Evolutionary conservation across 2,329 filamentous ascomycete species (phyloP).

Genomic region (Claviceps humidiphila): DNA sequence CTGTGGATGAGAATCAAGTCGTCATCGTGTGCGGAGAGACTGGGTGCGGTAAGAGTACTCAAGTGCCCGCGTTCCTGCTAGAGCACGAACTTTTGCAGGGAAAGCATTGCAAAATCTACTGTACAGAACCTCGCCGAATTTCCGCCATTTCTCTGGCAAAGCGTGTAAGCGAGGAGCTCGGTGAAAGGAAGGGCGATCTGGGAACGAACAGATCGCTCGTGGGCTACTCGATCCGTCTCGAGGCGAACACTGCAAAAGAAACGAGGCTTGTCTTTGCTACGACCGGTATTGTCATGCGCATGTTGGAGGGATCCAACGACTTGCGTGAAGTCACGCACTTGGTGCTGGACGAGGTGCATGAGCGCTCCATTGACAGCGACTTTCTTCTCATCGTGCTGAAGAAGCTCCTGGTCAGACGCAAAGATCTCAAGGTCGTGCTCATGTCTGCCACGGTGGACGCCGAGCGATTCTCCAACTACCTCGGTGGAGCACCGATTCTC

Average conservation of each 20-base stretch:
- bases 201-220: constrained; percentile 75
- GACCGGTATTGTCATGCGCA: constrained; percentile 87
- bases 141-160: constrained; percentile 89
- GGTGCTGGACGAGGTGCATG: constrained; percentile 94
- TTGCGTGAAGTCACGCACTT: constrained; percentile 84
- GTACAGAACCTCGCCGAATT: constrained; percentile 88
- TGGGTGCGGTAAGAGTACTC: constrained; percentile 93
- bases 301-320: constrained; percentile 82
- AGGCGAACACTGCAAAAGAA: constrained; percentile 70
- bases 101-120: constrained; percentile 79
- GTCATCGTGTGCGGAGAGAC: constrained; percentile 95
- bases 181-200: constrained; percentile 68
- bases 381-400: constrained; percentile 88
- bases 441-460: constrained; percentile 98
- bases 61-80: constrained; percentile 86
- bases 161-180: constrained; percentile 87
- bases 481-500: constrained; percentile 73
- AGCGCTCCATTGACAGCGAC: constrained; percentile 91
- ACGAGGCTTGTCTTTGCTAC: constrained; percentile 86
- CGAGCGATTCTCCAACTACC: constrained; percentile 77
- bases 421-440: constrained; percentile 79
- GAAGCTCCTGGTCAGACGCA: constrained; percentile 61
- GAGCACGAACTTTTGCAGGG: constrained; percentile 77
- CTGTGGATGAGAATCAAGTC: constrained; percentile 69
- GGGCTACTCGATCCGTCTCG: constrained; percentile 86